These are phyloP conservation scores for Xylogone sp. DNA, from an alignment of 2,329 filamentous ascomycete species.

Conservation along the genomic window DNA sequence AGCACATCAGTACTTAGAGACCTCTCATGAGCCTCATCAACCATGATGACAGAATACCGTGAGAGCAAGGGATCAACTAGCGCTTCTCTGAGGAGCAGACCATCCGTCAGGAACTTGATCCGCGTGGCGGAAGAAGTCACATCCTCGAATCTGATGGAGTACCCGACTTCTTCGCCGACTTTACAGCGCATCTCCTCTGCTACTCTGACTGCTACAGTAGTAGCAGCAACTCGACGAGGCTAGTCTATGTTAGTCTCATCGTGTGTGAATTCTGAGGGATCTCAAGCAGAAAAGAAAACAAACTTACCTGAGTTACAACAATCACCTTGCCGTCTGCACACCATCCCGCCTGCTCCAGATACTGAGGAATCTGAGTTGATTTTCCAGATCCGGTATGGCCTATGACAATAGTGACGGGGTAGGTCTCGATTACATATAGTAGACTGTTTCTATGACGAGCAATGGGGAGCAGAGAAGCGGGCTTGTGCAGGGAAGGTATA, in stretches of 20 bases:
- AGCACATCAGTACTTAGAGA: constrained; percentile 91
- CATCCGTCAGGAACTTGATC: constrained; percentile 96
- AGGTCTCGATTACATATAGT: constrained; percentile 81
- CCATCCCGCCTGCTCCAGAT: constrained; percentile 85
- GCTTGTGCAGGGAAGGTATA: constrained; percentile 84
- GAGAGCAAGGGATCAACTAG: constrained; percentile 88
- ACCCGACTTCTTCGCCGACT: constrained; percentile 86
- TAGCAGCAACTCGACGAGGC: constrained; percentile 87
- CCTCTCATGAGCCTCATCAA: constrained; percentile 94
- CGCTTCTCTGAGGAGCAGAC: constrained; percentile 84
- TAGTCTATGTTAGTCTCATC: constrained; percentile 32
- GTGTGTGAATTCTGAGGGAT: background rate
- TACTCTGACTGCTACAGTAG: constrained; percentile 81
- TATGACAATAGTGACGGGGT: constrained; percentile 81
- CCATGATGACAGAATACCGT: constrained; percentile 93
- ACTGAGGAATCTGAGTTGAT: constrained; percentile 93
- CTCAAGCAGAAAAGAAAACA: background rate
- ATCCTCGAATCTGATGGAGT: constrained; percentile 91
- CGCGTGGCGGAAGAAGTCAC: constrained; percentile 78
- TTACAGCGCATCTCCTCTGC: constrained; percentile 86
- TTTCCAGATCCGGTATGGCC: constrained; percentile 95
- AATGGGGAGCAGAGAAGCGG: constrained; percentile 79
- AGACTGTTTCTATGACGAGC: constrained; percentile 75
- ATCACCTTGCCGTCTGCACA: constrained; percentile 78
- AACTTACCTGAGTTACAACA: constrained; percentile 79